phyloP scores from a whole-genome alignment of 495 filamentous ascomycete species.

The Venustampulla echinocandica region DNA sequence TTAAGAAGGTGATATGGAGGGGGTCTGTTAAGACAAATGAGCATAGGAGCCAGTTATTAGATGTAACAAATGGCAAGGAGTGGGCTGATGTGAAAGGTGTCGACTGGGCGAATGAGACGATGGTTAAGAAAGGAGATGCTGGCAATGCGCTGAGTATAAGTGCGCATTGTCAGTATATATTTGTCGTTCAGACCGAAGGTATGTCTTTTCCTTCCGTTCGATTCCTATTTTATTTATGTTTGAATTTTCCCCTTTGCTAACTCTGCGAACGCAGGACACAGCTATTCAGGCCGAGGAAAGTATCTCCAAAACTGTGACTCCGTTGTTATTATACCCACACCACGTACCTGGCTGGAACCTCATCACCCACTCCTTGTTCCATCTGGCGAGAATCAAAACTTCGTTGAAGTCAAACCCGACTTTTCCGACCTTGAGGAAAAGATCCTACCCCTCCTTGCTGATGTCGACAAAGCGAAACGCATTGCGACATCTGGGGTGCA shows the following conservation, averaged over 20 bases:
- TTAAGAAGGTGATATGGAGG: conserved; percentile 52
- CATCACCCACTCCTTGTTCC: conserved; percentile 33
- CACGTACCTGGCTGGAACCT: conserved; percentile 35
- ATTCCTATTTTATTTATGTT: too few species aligned
- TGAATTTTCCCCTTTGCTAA: too few species aligned
- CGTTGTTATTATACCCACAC: conserved; percentile 45
- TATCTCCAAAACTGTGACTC: conserved; percentile 53
- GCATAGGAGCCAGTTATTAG: conserved; percentile 26
- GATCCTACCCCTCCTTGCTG: conserved; percentile 41
- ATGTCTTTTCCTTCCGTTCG: too few species aligned
- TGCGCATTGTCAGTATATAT: conserved; percentile 54
- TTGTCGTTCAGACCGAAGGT: conserved; percentile 52
- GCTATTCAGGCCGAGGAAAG: conserved; percentile 41
- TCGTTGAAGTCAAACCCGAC: conserved; percentile 45
- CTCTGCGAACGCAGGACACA: too few species aligned
- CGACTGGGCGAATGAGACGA: conserved; percentile 1
- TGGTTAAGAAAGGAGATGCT: conserved; percentile 28
- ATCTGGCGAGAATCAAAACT: conserved; percentile 51
- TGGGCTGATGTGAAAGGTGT: conserved; percentile 14
- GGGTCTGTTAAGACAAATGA: conserved; percentile 26
- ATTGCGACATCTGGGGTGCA: conserved; percentile 47
- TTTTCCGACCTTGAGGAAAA: conserved; percentile 45
- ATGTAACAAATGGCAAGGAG: not conserved
- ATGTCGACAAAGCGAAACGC: conserved; percentile 39
- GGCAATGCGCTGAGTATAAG: conserved; percentile 27